phyloP scores from a whole-genome alignment of 805 yeast species.

The Starmera pachycereana region DNA sequence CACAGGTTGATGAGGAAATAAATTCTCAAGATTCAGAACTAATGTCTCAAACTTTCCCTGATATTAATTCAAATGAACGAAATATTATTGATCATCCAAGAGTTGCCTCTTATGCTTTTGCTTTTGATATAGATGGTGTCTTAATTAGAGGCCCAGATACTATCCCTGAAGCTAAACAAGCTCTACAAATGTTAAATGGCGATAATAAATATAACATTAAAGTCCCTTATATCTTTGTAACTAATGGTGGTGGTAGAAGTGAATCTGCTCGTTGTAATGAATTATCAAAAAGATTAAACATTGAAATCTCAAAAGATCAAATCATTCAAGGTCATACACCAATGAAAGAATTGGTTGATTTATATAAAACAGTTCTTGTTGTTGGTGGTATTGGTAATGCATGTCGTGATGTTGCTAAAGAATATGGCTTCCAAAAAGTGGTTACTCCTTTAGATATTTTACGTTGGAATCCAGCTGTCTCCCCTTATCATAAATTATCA shows the following conservation, averaged over 20 bases:
- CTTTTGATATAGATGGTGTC: slow-evolving; percentile 91
- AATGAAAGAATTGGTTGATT: slow-evolving; percentile 68
- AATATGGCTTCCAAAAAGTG: slow-evolving; percentile 76
- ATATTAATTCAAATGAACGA: slow-evolving; percentile 28
- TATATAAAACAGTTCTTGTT: slow-evolving; percentile 65
- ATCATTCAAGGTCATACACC: slow-evolving; percentile 93
- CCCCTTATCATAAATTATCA: slow-evolving; percentile 72
- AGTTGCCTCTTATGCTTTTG: slow-evolving; percentile 79
- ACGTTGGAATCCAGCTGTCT: slow-evolving; percentile 79
- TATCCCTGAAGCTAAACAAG: slow-evolving; percentile 70
- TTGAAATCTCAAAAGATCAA: slow-evolving; percentile 61
- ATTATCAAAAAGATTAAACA: slow-evolving; percentile 47
- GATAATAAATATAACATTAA: slow-evolving; percentile 65
- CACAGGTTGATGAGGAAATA: too few species aligned
- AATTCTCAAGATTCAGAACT: too few species aligned
- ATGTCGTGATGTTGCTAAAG: slow-evolving; percentile 73
- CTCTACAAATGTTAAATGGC: slow-evolving; percentile 65
- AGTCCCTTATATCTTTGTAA: slow-evolving; percentile 77
- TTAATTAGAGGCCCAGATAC: slow-evolving; percentile 77
- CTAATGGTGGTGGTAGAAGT: slow-evolving; percentile 89
- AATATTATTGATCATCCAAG: slow-evolving; percentile 54
- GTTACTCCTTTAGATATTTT: slow-evolving; percentile 74
- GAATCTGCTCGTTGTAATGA: slow-evolving; percentile 68
- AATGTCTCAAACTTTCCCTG: too few species aligned
- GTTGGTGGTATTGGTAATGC: slow-evolving; percentile 86